Evolutionary conservation across 176 grass and related monocot species (phyloP).

Genomic region (bread wheat (Triticum aestivum)): DNA sequence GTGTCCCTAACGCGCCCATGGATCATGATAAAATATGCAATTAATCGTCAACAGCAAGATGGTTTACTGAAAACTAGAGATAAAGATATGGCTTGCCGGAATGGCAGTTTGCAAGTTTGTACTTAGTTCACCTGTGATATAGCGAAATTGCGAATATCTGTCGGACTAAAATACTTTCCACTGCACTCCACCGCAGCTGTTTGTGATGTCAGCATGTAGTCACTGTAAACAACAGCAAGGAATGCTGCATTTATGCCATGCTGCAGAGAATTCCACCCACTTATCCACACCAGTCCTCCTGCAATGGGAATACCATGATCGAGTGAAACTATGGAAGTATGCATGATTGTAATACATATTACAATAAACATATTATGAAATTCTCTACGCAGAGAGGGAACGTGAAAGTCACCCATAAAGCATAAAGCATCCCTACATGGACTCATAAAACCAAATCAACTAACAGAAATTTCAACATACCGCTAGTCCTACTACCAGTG

Average conservation of each 20-base stretch:
- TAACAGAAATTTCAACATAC: conserved; percentile 36
- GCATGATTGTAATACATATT: not conserved
- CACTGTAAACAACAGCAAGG: conserved; percentile 87
- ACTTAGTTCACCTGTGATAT: conserved; percentile 58
- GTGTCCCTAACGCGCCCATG: not conserved
- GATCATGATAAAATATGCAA: not conserved
- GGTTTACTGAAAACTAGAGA: not conserved
- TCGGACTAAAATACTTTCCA: conserved; percentile 75
- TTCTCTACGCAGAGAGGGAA: not conserved
- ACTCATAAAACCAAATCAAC: conserved; percentile 16
- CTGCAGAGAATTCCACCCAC: conserved; percentile 85
- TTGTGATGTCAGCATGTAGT: conserved; percentile 89
- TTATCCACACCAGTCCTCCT: conserved; percentile 96
- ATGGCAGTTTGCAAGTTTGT: not conserved
- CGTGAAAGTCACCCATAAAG: not conserved
- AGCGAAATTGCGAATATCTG: conserved; percentile 86
- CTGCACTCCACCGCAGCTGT: conserved; percentile 81
- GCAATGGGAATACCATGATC: conserved; percentile 17
- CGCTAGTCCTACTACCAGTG: conserved; percentile 79
- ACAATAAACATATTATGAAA: not conserved
- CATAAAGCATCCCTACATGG: not conserved
- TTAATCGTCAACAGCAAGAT: not conserved
- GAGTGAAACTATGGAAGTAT: conserved; percentile 32
- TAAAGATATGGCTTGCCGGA: not conserved
- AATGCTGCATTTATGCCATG: conserved; percentile 84